Base-by-base conservation (phyloP, 495 filamentous ascomycete species). In the Friedmanniomyces endolithicus region DNA sequence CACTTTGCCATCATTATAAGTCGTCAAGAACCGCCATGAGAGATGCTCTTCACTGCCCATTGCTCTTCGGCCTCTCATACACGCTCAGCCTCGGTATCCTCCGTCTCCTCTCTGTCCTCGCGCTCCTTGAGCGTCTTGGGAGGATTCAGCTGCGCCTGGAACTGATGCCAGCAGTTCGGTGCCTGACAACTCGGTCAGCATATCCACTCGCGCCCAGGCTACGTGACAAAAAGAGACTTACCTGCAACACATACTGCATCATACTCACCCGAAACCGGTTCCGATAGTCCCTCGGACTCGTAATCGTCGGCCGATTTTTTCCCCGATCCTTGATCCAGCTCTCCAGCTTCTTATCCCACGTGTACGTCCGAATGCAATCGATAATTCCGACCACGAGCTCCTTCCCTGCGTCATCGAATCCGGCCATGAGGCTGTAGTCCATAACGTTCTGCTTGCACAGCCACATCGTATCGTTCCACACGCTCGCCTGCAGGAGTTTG, bases 281-380 rank as follows among this genome's bases (percentile, higher is more conserved):
- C 70, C 96, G 92, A 67, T 99, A 97, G 70, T 99, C 94, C 71
- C 87, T 94, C 9, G 92, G 92, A 70, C 87, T 94, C 31, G 92
- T 99, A 24, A 99, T 89, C 0, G 92, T 99, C 11, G 92, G 92
- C 50, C 85, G 76, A 62, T 95, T 95, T 65, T 89, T 83, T 48
- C 89, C 90, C 33, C 90, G 82, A 63, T 94, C 86, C 69, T 99
- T 99, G 72, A 97, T 95, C 92, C 92, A 99, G 25, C 83, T 89
- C 70, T 99, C 92, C 11, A 99, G 78, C 63, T 94, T 95, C 74
- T 99, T 99, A 70, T 99, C 92, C 92, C 94, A 99, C 12, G 92
- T 99, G 65, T 95, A 99, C 0, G 92, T 99, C 37, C 92, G 82
- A 59, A 99, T 97, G 67, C 89, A 96, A 64, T 99, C 92, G 61